phyloP scores from a whole-genome alignment of 1,139 yeast genomes.

The Candida frijolesensis region DNA sequence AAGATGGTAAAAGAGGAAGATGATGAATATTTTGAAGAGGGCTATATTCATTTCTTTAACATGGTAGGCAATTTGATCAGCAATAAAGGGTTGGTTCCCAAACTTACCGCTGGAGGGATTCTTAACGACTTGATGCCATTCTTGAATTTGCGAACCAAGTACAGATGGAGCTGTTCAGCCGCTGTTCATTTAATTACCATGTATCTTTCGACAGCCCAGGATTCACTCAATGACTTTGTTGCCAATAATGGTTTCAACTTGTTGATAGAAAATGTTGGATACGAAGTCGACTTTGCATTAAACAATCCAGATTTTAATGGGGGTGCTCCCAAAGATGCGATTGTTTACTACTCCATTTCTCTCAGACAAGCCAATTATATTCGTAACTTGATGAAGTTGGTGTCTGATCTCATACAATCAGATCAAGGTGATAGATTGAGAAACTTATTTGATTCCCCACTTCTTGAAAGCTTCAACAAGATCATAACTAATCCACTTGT shows the following conservation, averaged over 20 bases:
- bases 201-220: conserved; percentile 50
- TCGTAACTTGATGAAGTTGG: conserved; percentile 59
- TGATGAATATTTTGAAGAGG: conserved; percentile 42
- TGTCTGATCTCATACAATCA: conserved; percentile 63
- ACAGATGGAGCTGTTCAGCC: conserved; percentile 62
- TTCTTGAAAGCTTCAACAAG: conserved; percentile 61
- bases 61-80: conserved; percentile 60
- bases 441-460: conserved; percentile 81
- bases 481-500: conserved; percentile 58
- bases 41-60: conserved; percentile 56
- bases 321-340: conserved; percentile 54
- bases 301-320: conserved; percentile 55
- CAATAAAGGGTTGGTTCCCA: conserved; percentile 50
- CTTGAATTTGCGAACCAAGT: conserved; percentile 51
- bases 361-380: conserved; percentile 67
- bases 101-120: conserved; percentile 67
- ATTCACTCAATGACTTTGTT: conserved; percentile 60
- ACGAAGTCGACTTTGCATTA: conserved; percentile 68
- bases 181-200: conserved; percentile 65
- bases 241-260: conserved; percentile 65
- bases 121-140: conserved; percentile 67
- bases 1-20: conserved; percentile 45
- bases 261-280: conserved; percentile 62
- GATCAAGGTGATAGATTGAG: conserved; percentile 85
- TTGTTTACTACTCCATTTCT: conserved; percentile 60